Evolutionary conservation across 257 asterid species (phyloP).

Genomic region (Solanum bulbocastanum): DNA sequence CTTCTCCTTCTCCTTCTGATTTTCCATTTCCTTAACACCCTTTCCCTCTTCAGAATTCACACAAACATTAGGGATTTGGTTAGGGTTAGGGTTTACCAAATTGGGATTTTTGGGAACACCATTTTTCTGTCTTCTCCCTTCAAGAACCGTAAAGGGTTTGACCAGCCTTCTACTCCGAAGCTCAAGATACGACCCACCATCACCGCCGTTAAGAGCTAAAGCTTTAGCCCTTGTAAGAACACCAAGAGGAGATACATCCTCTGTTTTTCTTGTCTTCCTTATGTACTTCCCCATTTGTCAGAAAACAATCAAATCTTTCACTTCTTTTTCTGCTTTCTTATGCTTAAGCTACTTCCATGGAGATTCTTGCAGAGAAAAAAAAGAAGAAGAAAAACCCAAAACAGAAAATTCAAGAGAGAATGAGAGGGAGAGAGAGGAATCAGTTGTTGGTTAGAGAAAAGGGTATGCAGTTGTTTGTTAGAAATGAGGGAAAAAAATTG

Average conservation of each 20-base stretch:
- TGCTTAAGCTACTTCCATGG: neutral
- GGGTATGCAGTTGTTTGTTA: slow-evolving; percentile 14
- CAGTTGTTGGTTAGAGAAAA: slow-evolving; percentile 3
- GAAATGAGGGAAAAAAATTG: neutral
- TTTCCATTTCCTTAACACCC: neutral
- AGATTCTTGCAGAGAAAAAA: neutral
- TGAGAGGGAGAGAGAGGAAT: neutral
- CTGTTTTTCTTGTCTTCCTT: slow-evolving; percentile 16
- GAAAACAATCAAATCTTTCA: neutral
- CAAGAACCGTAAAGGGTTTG: slow-evolving; percentile 7
- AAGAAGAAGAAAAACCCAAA: neutral
- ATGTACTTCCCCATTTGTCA: slow-evolving; percentile 20
- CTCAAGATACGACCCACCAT: slow-evolving; percentile 19
- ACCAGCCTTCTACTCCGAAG: slow-evolving; percentile 16
- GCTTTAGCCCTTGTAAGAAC: slow-evolving; percentile 29
- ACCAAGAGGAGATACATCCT: slow-evolving; percentile 11
- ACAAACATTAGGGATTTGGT: neutral
- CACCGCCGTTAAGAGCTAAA: slow-evolving; percentile 11
- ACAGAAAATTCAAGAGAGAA: neutral
- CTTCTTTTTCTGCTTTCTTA: neutral
- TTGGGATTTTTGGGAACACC: slow-evolving; percentile 7
- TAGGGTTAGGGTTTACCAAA: neutral
- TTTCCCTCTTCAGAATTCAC: neutral
- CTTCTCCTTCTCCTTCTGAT: neutral
- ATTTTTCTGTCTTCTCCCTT: slow-evolving; percentile 5